phyloP scores from a whole-genome alignment of 2,329 filamentous ascomycete species.

The Diaporthe longicolla region DNA sequence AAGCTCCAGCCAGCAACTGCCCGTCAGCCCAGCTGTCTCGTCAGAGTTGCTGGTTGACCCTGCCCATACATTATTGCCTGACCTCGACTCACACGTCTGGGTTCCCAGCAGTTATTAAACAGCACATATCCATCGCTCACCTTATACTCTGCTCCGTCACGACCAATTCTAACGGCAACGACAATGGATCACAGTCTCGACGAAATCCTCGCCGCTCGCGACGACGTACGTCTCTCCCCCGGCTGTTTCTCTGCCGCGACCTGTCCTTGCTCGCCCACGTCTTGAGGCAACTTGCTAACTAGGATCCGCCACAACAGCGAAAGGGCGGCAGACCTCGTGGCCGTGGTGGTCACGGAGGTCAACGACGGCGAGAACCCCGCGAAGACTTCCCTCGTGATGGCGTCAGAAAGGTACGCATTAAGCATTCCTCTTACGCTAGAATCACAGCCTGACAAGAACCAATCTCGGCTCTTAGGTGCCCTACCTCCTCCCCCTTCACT shows the following conservation, averaged over 20 bases:
- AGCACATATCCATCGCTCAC: neutral
- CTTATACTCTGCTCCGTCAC: neutral
- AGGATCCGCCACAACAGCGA: slow-evolving; percentile 39
- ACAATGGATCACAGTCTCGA: slow-evolving; percentile 68
- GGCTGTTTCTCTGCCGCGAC: neutral
- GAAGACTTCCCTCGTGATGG: slow-evolving; percentile 80
- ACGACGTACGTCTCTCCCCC: slow-evolving; percentile 46
- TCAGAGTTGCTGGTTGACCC: slow-evolving; percentile 18
- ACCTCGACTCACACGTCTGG: slow-evolving; percentile 6
- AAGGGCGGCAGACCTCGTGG: slow-evolving; percentile 45
- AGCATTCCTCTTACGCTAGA: slow-evolving; percentile 10
- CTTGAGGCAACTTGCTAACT: slow-evolving; percentile 35
- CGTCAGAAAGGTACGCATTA: slow-evolving; percentile 83
- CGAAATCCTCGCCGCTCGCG: slow-evolving; percentile 67
- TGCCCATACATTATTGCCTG: slow-evolving; percentile 23
- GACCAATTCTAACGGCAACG: slow-evolving; percentile 41
- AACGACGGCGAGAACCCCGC: slow-evolving; percentile 52
- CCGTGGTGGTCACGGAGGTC: slow-evolving; percentile 49
- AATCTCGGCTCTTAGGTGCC: slow-evolving; percentile 43
- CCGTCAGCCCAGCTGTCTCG: slow-evolving; percentile 15
- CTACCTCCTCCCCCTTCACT: slow-evolving; percentile 52
- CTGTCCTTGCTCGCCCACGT: slow-evolving; percentile 24
- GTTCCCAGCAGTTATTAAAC: neutral
- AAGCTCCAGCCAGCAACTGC: slow-evolving; percentile 21
- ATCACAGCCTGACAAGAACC: slow-evolving; percentile 30